These are phyloP conservation scores for Pisolithus marmoratus DNA, from an alignment of 768 basidiomycete species.

Conservation along the genomic window DNA sequence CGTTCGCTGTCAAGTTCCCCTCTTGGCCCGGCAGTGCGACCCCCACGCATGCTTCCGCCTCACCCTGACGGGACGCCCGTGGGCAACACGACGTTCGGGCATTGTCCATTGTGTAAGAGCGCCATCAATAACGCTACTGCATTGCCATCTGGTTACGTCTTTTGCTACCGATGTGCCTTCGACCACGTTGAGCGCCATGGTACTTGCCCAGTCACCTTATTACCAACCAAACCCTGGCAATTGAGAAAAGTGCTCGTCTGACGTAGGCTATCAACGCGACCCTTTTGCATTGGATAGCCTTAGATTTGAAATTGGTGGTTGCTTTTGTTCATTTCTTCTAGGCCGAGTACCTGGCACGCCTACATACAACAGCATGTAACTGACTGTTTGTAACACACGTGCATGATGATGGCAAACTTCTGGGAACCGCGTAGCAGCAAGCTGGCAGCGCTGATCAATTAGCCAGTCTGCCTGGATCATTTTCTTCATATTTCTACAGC, in stretches of 20 bases:
- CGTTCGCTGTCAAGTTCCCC: slow-evolving; percentile 58
- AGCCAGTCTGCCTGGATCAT: not conserved
- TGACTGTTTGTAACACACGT: slow-evolving; percentile 39
- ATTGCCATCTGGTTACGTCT: slow-evolving; percentile 89
- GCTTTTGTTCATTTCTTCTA: no score
- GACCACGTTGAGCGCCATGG: slow-evolving; percentile 73
- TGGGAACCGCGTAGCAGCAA: not conserved
- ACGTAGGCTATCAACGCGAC: slow-evolving; percentile 9
- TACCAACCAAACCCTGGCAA: slow-evolving; percentile 73
- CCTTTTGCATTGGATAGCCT: no score
- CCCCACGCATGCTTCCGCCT: slow-evolving; percentile 69
- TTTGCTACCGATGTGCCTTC: slow-evolving; percentile 89
- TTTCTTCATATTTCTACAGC: slow-evolving; percentile 15
- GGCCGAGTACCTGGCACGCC: no score
- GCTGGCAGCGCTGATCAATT: not conserved
- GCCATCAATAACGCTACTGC: slow-evolving; percentile 82
- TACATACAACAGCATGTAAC: no score
- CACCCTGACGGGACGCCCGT: slow-evolving; percentile 69
- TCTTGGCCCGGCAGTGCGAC: slow-evolving; percentile 67
- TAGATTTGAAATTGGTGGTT: no score
- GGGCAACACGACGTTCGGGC: slow-evolving; percentile 63
- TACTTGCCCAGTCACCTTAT: slow-evolving; percentile 82
- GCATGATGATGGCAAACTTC: slow-evolving; percentile 25
- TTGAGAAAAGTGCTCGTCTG: slow-evolving; percentile 81
- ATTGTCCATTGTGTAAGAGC: slow-evolving; percentile 75